phyloP scores from a whole-genome alignment of 2,329 filamentous ascomycete species.

The Diaporthe sp. region DNA sequence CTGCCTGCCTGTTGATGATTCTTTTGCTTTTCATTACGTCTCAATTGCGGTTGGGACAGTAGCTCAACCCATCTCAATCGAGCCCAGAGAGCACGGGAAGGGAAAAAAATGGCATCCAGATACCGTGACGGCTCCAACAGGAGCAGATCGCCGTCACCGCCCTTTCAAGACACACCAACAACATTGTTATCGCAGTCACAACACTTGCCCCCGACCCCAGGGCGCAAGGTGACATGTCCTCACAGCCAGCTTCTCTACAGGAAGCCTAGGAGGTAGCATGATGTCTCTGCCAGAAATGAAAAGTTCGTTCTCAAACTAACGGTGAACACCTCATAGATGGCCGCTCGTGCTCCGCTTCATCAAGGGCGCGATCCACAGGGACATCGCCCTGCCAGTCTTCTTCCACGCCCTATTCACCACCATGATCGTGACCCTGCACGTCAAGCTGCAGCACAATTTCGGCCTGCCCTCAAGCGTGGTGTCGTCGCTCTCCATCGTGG shows the following conservation, averaged over 20 bases:
- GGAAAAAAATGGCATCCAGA: not conserved
- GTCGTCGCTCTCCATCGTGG: slow-evolving; percentile 31
- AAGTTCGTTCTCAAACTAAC: not conserved
- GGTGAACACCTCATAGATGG: slow-evolving; percentile 9
- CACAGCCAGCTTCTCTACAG: slow-evolving; percentile 30
- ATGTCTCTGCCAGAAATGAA: not conserved
- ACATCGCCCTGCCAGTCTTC: slow-evolving; percentile 11
- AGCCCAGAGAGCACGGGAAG: not conserved
- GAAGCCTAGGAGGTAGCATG: slow-evolving; percentile 21
- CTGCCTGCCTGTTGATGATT: not conserved
- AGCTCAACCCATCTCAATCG: not conserved
- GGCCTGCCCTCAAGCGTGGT: slow-evolving; percentile 27
- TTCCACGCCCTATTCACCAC: slow-evolving; percentile 23
- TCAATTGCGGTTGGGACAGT: not conserved
- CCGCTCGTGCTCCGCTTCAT: slow-evolving; percentile 32
- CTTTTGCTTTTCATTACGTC: not conserved
- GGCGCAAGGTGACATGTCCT: slow-evolving; percentile 27
- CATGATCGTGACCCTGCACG: slow-evolving; percentile 22
- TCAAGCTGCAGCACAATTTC: slow-evolving; percentile 25
- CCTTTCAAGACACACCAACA: slow-evolving; percentile 29
- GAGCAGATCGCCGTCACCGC: slow-evolving; percentile 30
- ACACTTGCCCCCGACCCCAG: slow-evolving; percentile 19
- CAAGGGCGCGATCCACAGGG: slow-evolving; percentile 33
- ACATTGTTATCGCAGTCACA: slow-evolving; percentile 25
- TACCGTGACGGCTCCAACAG: not conserved